Evolutionary conservation across 1,139 yeast genomes (phyloP).

Genomic region (Saccharomyces hybrid): DNA sequence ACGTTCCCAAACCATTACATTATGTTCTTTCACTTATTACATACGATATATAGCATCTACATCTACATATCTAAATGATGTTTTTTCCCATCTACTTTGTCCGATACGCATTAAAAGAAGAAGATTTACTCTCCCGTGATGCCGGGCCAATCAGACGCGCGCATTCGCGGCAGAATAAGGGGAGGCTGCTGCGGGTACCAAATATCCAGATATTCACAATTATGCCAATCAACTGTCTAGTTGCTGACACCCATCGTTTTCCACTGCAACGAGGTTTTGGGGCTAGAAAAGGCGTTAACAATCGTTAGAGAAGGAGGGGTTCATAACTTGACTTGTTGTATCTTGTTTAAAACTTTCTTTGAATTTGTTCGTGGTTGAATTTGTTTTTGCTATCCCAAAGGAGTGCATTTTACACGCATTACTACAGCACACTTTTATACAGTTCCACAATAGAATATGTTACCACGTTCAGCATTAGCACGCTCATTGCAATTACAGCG

Average conservation of each 20-base stretch:
- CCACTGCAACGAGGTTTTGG: not conserved
- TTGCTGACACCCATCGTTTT: not conserved
- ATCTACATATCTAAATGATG: not conserved
- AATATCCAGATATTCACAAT: not conserved
- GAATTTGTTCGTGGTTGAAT: not conserved
- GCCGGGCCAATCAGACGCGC: not conserved
- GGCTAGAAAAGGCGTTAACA: not conserved
- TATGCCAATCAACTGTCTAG: not conserved
- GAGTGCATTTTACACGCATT: not conserved
- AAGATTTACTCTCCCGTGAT: not conserved
- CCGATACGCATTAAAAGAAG: not conserved
- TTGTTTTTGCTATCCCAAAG: not conserved
- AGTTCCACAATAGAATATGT: constrained; percentile 15
- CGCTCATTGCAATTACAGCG: constrained; percentile 22
- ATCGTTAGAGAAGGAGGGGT: not conserved
- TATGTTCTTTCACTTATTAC: not conserved
- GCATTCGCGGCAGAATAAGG: not conserved
- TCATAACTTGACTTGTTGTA: not conserved
- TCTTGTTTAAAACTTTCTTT: not conserved
- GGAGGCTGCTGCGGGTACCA: not conserved
- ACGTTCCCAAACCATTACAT: not conserved
- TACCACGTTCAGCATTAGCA: constrained; percentile 26
- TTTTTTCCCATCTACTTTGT: not conserved
- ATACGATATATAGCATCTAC: not conserved
- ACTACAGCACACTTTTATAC: not conserved